A percentile compares a stretch with the other conserved stretches of the same genome.
phyloP scores from a whole-genome alignment of 1,284 basidiomycete species.

The Trichosporon asahii region DNA sequence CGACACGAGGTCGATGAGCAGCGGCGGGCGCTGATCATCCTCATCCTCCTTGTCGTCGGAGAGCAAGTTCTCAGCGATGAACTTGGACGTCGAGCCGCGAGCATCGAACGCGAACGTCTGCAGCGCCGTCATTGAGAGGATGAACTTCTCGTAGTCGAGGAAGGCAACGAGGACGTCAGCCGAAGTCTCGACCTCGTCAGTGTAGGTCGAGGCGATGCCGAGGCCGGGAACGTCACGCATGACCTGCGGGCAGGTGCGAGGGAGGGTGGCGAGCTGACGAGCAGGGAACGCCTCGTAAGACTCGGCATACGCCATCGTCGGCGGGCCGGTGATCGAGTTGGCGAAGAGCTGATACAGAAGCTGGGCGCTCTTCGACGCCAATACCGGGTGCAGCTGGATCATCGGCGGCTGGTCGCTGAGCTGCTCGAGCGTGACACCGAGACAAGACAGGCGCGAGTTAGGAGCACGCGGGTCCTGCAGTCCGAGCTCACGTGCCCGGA shows the following conservation, averaged over 20 bases:
- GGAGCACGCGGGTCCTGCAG: conserved; percentile 60
- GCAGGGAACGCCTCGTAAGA: conserved; percentile 86
- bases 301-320: conserved; percentile 81
- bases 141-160: conserved; percentile 75
- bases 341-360: conserved; percentile 82
- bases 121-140: conserved; percentile 81
- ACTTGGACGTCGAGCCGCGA: conserved; percentile 67
- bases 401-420: conserved; percentile 63
- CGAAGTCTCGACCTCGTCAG: conserved; percentile 73
- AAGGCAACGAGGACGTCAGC: conserved; percentile 71
- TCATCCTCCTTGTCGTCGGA: conserved; percentile 57
- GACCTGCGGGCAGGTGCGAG: conserved; percentile 57
- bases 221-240: conserved; percentile 53
- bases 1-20: conserved; percentile 81
- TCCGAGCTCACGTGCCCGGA: conserved; percentile 53
- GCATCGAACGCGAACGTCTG: conserved; percentile 84
- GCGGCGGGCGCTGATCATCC: conserved; percentile 68
- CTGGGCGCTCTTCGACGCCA: conserved; percentile 82
- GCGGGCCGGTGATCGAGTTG: conserved; percentile 75
- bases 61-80: conserved; percentile 71
- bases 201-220: conserved; percentile 65
- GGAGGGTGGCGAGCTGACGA: conserved; percentile 63
- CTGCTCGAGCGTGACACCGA: conserved; percentile 77
- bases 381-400: conserved; percentile 64
- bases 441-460: conserved; percentile 65